Conservation (phyloP, 2,329 filamentous ascomycete genomes). For the Diaporthe ilicicola region DNA sequence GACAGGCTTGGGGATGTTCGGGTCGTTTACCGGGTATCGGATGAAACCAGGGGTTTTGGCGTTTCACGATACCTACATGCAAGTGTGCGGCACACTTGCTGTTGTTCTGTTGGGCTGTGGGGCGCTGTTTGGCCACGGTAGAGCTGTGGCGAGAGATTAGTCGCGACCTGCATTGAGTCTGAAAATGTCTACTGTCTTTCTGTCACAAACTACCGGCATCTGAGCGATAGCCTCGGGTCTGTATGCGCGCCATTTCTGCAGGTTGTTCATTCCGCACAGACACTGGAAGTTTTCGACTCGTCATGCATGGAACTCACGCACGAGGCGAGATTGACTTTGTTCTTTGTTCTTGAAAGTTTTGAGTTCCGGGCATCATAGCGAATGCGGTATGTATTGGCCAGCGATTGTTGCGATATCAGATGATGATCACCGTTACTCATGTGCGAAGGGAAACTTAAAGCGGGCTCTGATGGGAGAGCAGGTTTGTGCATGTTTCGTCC, state of each 20-base stretch:
- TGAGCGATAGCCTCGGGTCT: not conserved
- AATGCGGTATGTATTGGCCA: not conserved
- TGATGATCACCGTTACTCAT: not conserved
- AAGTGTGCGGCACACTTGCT: slow-evolving; percentile 24
- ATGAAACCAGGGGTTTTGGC: slow-evolving; percentile 27
- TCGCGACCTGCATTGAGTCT: slow-evolving; percentile 8
- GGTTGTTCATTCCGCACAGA: slow-evolving; percentile 15
- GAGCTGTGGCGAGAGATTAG: slow-evolving; percentile 7
- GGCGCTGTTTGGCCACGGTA: slow-evolving; percentile 13
- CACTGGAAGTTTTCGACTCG: not conserved
- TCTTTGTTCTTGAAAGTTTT: not conserved
- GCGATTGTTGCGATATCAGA: not conserved
- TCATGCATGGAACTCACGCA: not conserved
- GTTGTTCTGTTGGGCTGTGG: not conserved
- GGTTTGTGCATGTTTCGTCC: slow-evolving; percentile 18
- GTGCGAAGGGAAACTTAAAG: slow-evolving; percentile 1
- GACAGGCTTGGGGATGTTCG: slow-evolving; percentile 27
- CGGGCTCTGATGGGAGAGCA: not conserved
- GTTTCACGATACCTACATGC: slow-evolving; percentile 30
- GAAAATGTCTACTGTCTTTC: slow-evolving; percentile 17
- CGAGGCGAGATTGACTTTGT: not conserved
- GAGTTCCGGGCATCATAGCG: not conserved
- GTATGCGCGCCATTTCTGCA: not conserved
- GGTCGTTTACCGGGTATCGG: slow-evolving; percentile 23
- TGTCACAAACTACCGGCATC: slow-evolving; percentile 1